Evolutionary conservation across 2,329 filamentous ascomycete species (phyloP), one percentile per base, ranked within the genome.

Genomic region (Botrytis medusae): DNA sequence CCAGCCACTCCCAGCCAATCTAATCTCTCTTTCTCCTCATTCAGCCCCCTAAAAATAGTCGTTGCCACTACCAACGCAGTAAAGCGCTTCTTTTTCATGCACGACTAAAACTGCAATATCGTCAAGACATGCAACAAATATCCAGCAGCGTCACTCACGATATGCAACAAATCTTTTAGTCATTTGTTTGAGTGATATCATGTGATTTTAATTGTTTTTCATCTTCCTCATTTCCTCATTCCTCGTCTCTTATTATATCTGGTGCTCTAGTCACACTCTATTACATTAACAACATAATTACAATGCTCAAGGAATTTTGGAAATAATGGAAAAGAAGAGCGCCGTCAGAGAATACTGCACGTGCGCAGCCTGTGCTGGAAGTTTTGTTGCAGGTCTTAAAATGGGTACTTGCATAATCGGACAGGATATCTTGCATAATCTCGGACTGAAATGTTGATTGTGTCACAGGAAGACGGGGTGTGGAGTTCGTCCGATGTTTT

Each of bases 111-210:
- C 46, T 40, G 20, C 48, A 42, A 68, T 5, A 42, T 42, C 25
- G 29, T 57, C 22, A 29, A 68, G 65, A 68, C 65, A 57, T 68
- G 48, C 65, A 68, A 68, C 65, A 68, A 68, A 68, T 68, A 44
- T 44, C 37, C n/a, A 37, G 44, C 14, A 68, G 40, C 51, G 62
- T 72, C 62, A 72, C 70, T 68, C 62, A 25, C 46, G 70, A 72
- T 72, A 72, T 72, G 70, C 70, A 72, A 72, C 70, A 72, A 72
- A 72, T 69, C 18, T 12, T 69, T 34, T 10, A 69, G 29, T 46
- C 29, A n/a, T n/a, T 61, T 29, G 14, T 32, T 29, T 29, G 51
- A 57, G 29, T 61, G 29, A 1, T n/a, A 61, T 61, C 67, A 69
- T 61, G 67, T 60, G 51, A 44, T 46, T 37, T 1, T 20, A 9